Percentiles rank a stretch among this genome's conserved stretches.
Evolutionary conservation across 805 yeast species (phyloP).

Genomic region (Yarrowia hollandica): DNA sequence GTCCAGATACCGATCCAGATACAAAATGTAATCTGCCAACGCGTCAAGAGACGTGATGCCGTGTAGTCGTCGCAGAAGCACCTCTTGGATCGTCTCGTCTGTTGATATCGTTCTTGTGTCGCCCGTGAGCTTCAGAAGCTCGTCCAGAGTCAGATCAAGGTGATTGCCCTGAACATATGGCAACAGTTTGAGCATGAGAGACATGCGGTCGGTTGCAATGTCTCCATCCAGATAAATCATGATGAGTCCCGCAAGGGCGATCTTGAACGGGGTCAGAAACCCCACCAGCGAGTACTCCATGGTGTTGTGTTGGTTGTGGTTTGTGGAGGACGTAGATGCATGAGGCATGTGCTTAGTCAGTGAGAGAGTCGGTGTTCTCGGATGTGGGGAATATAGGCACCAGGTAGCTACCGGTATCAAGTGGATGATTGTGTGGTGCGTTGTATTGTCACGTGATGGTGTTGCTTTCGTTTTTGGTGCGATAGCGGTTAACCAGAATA

Average conservation of each 20-base stretch:
- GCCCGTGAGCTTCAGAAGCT: background rate
- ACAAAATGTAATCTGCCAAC: constrained; percentile 31
- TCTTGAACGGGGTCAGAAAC: constrained; percentile 36
- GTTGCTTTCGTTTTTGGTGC: no score
- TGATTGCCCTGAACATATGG: constrained; percentile 20
- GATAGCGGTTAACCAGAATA: no score
- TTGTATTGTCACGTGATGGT: background rate
- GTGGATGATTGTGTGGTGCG: background rate
- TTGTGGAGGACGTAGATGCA: background rate
- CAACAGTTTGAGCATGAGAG: constrained; percentile 37
- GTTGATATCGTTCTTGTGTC: constrained; percentile 4
- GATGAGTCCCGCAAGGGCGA: constrained; percentile 34
- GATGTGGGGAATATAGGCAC: no score
- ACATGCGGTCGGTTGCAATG: constrained; percentile 30
- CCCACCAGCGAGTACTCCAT: constrained; percentile 27
- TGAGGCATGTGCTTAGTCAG: background rate
- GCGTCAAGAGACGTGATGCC: constrained; percentile 31
- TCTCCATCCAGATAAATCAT: constrained; percentile 34
- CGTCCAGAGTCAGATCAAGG: background rate
- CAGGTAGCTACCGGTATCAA: no score
- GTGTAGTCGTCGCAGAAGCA: constrained; percentile 30
- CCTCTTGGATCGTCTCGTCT: background rate
- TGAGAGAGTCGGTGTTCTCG: no score
- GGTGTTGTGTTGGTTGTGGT: background rate
- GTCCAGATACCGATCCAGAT: constrained; percentile 30